A percentile compares a stretch with the other conserved stretches of the same genome.
Conservation (phyloP, 257 asterid genomes). For the Eucommia ulmoides region DNA sequence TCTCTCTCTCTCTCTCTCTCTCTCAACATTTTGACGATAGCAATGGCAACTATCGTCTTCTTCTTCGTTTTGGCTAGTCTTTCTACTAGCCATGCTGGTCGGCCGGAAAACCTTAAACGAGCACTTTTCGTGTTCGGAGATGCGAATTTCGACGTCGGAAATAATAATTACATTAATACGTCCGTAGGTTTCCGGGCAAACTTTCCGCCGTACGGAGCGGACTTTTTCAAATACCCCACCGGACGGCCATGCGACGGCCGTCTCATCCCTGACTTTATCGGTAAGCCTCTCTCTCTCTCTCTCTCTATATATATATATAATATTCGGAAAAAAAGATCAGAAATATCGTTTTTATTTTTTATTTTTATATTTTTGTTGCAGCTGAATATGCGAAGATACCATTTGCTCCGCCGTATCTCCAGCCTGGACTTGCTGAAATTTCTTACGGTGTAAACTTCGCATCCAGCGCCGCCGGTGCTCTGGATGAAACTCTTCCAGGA, state of each 20-base stretch:
- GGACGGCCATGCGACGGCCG: neutral
- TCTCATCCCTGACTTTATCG: neutral
- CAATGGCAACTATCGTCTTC: too few relatives aligned
- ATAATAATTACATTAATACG: neutral
- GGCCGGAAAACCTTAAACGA: too few relatives aligned
- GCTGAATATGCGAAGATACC: conserved; percentile 48
- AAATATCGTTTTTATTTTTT: too few relatives aligned
- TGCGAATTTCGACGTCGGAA: neutral
- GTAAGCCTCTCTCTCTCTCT: neutral
- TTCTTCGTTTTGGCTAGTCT: too few relatives aligned
- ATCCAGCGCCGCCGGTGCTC: conserved; percentile 62
- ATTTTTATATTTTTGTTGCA: conserved; percentile 15
- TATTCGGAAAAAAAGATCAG: too few relatives aligned
- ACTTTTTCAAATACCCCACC: neutral
- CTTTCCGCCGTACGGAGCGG: neutral
- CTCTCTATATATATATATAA: too few relatives aligned
- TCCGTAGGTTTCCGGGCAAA: neutral
- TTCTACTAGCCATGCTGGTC: too few relatives aligned
- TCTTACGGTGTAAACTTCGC: conserved; percentile 50
- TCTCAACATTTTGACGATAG: too few relatives aligned
- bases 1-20: too few relatives aligned
- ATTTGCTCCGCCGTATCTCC: conserved; percentile 30
- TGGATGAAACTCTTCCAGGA: conserved; percentile 43
- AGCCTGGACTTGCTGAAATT: conserved; percentile 19
- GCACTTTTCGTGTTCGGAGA: neutral